Evolutionary conservation across 192 early-diverging fungal genomes (phyloP).

Genomic region (Coemansia sp.): DNA sequence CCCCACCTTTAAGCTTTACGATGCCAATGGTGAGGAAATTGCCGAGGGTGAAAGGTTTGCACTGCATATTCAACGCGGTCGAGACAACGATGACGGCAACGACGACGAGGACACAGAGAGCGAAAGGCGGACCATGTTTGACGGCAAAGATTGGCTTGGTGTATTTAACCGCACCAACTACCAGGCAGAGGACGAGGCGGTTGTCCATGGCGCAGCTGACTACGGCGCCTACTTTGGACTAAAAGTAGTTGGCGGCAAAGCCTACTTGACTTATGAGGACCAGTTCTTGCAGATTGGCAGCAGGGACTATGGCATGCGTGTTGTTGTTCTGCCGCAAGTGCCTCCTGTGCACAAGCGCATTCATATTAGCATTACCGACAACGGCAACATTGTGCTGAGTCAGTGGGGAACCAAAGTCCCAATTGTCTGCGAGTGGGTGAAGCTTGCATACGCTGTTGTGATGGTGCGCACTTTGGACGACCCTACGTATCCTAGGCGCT

Average conservation of each 20-base stretch:
- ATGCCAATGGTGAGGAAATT: background rate
- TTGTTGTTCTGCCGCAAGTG: background rate
- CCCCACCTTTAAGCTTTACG: background rate
- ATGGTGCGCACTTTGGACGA: background rate
- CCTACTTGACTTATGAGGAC: background rate
- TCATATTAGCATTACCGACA: background rate
- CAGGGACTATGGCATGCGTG: background rate
- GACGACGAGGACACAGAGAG: background rate
- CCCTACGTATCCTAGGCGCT: background rate
- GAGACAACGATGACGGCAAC: background rate
- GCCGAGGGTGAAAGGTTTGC: background rate
- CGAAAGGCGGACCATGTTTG: background rate
- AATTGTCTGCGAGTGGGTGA: background rate
- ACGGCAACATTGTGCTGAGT: background rate
- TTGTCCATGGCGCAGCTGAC: background rate
- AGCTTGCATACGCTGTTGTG: background rate
- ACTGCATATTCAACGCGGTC: background rate
- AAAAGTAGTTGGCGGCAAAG: background rate
- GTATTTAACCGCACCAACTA: background rate
- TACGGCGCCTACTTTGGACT: background rate
- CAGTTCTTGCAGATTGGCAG: conserved; percentile 1
- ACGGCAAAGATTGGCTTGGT: background rate
- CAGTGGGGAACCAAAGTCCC: background rate
- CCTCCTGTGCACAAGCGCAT: background rate
- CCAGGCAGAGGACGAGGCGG: too few relatives aligned